Conservation (phyloP, 257 asterid species). For the Solanum appendiculatum region DNA sequence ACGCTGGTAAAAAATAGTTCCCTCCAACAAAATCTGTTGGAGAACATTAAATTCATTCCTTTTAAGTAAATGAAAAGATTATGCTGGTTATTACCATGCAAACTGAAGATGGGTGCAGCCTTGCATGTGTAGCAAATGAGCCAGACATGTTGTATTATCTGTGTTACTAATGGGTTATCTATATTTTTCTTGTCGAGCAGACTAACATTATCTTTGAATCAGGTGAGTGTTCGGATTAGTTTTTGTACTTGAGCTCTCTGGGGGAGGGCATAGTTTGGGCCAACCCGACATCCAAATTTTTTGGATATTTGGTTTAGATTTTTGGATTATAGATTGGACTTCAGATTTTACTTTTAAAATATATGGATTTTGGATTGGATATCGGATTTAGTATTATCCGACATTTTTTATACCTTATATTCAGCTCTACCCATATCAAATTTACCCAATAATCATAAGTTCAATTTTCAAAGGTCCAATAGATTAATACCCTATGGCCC, state of each 20-base stretch:
- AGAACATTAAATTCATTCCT: not conserved
- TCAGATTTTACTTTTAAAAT: not conserved
- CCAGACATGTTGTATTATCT: not conserved
- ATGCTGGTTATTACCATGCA: not conserved
- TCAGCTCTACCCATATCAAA: not conserved
- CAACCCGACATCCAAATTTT: not conserved
- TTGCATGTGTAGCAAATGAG: not conserved
- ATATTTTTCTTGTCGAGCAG: not conserved
- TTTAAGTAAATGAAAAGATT: not conserved
- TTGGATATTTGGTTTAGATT: not conserved
- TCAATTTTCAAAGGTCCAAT: not conserved
- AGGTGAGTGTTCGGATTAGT: not conserved
- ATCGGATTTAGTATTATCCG: not conserved
- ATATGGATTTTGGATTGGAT: not conserved
- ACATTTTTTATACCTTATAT: not conserved
- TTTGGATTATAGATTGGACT: not conserved
- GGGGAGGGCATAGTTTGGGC: not conserved
- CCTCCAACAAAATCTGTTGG: not conserved
- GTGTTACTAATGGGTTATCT: not conserved
- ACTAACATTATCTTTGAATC: not conserved
- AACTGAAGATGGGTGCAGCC: not conserved
- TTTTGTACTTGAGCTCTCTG: not conserved
- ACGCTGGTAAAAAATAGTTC: not conserved
- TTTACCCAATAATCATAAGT: not conserved
- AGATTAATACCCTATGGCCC: not conserved